These are phyloP conservation scores for Geosmithia flava DNA, from an alignment of 2,329 filamentous ascomycete genomes.

Conservation along the genomic window DNA sequence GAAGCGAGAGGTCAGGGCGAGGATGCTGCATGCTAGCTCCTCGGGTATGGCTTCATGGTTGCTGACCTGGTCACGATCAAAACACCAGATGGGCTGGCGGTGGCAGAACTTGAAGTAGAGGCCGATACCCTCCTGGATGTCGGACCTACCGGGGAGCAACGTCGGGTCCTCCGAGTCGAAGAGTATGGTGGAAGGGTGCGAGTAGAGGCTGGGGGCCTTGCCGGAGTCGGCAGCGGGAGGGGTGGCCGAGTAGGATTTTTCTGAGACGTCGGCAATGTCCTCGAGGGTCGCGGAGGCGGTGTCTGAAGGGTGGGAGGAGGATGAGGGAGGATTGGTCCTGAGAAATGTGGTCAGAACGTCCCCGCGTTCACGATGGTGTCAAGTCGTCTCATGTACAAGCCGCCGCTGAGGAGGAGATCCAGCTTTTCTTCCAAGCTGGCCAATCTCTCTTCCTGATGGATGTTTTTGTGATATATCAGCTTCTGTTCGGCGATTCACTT, in stretches of 20 bases:
- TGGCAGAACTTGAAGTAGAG: conserved; percentile 31
- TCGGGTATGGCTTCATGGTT: conserved; percentile 20
- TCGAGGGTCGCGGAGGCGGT: background rate
- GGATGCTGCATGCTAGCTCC: conserved; percentile 27
- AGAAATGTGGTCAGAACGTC: conserved; percentile 14
- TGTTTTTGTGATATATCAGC: background rate
- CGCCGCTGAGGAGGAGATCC: conserved; percentile 33
- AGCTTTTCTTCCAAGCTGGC: conserved; percentile 38
- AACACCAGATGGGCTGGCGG: conserved; percentile 30
- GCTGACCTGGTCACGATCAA: conserved; percentile 26
- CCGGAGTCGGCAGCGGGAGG: conserved; percentile 1
- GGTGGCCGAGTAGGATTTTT: conserved; percentile 2
- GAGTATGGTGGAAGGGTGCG: conserved; percentile 7
- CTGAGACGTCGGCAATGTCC: background rate
- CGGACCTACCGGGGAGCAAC: conserved; percentile 15
- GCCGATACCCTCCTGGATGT: conserved; percentile 19
- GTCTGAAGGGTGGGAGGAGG: background rate
- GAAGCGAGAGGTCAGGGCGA: conserved; percentile 25
- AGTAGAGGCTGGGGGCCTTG: conserved; percentile 7
- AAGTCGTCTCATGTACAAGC: conserved; percentile 12
- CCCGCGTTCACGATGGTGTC: background rate
- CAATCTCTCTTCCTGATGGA: conserved; percentile 32
- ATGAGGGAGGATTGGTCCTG: conserved; percentile 13
- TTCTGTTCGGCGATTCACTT: background rate
- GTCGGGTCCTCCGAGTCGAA: conserved; percentile 14